These are phyloP conservation scores for Syzygium grande DNA, from an alignment of 345 rosid species.

Conservation along the genomic window DNA sequence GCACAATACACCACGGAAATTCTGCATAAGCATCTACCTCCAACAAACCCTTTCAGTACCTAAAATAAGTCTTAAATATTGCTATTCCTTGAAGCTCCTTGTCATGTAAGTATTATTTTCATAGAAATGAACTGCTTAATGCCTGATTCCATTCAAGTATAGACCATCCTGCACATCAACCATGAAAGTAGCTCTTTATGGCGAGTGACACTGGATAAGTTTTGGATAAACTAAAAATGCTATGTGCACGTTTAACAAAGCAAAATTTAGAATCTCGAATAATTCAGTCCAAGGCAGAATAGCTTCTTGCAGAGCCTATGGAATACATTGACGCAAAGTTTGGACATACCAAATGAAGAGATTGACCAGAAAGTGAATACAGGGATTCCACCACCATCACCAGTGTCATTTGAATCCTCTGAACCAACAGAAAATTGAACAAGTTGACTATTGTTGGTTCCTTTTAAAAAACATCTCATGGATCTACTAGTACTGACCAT, in stretches of 20 bases:
- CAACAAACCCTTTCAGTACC: not conserved
- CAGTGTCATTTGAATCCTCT: constrained; percentile 45
- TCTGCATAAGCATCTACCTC: not conserved
- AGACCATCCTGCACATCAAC: not conserved
- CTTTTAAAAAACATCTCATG: constrained; percentile 60
- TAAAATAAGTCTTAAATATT: not conserved
- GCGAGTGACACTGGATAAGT: not conserved
- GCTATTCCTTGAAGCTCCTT: not conserved
- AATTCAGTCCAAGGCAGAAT: not conserved
- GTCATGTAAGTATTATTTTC: not conserved
- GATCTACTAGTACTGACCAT: constrained; percentile 56
- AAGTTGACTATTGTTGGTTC: constrained; percentile 34
- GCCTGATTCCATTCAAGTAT: not conserved
- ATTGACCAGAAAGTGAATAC: constrained; percentile 59
- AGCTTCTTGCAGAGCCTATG: not conserved
- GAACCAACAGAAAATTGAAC: constrained; percentile 49
- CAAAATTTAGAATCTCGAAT: not conserved
- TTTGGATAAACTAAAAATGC: not conserved
- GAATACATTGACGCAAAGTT: not conserved
- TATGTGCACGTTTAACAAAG: not conserved
- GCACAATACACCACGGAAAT: not conserved
- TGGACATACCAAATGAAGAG: constrained; percentile 45
- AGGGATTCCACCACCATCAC: constrained; percentile 72
- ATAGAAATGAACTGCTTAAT: not conserved
- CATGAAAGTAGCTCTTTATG: not conserved